Evolutionary conservation across 331 rosid genomes (phyloP).

Genomic region (Prunus yedoensis): DNA sequence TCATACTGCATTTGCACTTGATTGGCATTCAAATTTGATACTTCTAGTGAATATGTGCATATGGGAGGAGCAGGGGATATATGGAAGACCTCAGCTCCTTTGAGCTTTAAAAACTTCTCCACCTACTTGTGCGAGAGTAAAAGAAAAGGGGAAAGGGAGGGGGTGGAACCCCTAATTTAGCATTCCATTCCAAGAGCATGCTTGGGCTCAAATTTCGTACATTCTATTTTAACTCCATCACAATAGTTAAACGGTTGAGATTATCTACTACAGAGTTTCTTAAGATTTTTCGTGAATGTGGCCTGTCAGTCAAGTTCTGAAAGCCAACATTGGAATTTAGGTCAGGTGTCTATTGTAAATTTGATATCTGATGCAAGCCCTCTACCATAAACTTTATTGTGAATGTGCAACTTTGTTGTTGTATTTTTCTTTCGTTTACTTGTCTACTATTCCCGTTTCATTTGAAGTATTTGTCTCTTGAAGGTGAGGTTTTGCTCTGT

Average conservation of each 20-base stretch:
- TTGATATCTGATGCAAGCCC: not conserved
- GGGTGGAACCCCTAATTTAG: not conserved
- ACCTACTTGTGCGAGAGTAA: not conserved
- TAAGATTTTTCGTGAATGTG: not conserved
- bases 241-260: not conserved
- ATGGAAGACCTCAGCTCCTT: not conserved
- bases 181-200: not conserved
- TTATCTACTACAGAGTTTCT: not conserved
- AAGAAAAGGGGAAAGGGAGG: not conserved
- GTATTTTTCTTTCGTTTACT: not conserved
- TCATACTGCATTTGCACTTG: not conserved
- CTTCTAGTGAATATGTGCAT: not conserved
- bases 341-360: not conserved
- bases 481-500: constrained; percentile 84
- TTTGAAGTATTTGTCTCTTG: constrained; percentile 17
- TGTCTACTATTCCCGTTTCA: not conserved
- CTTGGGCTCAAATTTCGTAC: not conserved
- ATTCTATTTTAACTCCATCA: not conserved
- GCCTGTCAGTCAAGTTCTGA: not conserved
- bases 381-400: not conserved
- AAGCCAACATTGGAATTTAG: not conserved
- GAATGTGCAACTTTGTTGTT: not conserved
- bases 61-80: not conserved
- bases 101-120: not conserved
- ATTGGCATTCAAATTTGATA: not conserved